Conservation (phyloP, 176 grass and related monocot species). For the Oryza nivara region DNA sequence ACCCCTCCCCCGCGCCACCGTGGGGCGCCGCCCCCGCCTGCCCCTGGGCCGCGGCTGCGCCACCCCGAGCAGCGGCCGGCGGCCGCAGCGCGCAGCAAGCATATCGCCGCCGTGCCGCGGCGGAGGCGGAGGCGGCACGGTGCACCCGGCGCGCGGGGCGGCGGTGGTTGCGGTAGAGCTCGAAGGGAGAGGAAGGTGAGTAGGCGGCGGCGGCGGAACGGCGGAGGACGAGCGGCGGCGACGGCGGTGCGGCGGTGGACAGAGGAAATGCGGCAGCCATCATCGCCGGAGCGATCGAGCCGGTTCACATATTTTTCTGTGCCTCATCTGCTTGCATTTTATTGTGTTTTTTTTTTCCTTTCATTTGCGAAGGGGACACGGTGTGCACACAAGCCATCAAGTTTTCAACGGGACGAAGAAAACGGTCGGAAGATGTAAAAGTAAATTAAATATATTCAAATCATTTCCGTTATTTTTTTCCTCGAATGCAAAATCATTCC, state of each 20-base stretch:
- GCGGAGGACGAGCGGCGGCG: conserved; percentile 9
- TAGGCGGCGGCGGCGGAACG: background rate
- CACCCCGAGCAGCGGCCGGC: conserved; percentile 7
- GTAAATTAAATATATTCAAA: too few relatives aligned
- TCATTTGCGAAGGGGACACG: too few relatives aligned
- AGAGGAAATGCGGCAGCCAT: conserved; percentile 45
- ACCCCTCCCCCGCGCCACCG: conserved; percentile 26
- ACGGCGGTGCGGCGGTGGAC: background rate
- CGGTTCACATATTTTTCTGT: conserved; percentile 7
- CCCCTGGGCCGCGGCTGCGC: background rate
- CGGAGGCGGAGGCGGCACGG: background rate
- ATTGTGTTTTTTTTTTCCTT: background rate
- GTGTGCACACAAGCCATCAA: too few relatives aligned
- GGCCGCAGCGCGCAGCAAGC: background rate
- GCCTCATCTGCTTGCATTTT: background rate
- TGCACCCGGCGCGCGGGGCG: background rate
- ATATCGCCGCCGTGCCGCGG: background rate
- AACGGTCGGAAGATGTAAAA: too few relatives aligned
- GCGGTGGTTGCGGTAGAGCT: background rate
- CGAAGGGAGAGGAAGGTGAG: background rate
- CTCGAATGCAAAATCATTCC: too few relatives aligned
- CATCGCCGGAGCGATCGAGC: conserved; percentile 30
- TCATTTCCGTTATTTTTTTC: too few relatives aligned
- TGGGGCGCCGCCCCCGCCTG: background rate
- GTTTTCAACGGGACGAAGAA: too few relatives aligned